Percentiles rank a stretch among this genome's conserved stretches.
Evolutionary conservation across 208 protist species (phyloP).

Genomic region (Trichomonas gallinae): DNA sequence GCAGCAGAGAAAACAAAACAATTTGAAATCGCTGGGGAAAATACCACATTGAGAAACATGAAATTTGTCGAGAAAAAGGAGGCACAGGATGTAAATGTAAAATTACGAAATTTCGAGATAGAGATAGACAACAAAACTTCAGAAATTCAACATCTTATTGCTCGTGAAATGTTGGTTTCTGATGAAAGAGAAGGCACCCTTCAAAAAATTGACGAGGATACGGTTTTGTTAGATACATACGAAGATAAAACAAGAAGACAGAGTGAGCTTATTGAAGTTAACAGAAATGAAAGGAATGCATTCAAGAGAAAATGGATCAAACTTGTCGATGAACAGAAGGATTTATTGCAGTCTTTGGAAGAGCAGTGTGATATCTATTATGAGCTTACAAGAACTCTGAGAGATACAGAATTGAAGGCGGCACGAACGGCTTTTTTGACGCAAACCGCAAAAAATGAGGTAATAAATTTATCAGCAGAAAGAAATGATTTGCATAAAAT

Average conservation of each 20-base stretch:
- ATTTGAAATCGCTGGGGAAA: neutral
- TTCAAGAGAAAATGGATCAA: neutral
- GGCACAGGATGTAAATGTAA: neutral
- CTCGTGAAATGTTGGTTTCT: neutral
- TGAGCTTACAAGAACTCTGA: neutral
- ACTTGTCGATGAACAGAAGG: neutral
- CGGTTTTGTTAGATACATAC: neutral
- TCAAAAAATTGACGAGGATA: neutral
- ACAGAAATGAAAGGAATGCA: neutral
- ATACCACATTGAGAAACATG: neutral
- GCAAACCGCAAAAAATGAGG: neutral
- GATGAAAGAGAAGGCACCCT: neutral
- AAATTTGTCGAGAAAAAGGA: neutral
- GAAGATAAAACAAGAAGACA: neutral
- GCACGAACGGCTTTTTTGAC: neutral
- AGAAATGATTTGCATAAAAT: neutral
- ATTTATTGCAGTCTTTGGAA: neutral
- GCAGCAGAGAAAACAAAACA: neutral
- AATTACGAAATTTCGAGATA: neutral
- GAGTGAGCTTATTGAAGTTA: neutral
- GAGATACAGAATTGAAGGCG: neutral
- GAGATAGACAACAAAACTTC: neutral
- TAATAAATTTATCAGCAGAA: neutral
- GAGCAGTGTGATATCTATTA: neutral
- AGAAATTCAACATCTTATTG: neutral